Base-by-base conservation (phyloP, 441 rosid genomes). In the Dalechampia spathulata region DNA sequence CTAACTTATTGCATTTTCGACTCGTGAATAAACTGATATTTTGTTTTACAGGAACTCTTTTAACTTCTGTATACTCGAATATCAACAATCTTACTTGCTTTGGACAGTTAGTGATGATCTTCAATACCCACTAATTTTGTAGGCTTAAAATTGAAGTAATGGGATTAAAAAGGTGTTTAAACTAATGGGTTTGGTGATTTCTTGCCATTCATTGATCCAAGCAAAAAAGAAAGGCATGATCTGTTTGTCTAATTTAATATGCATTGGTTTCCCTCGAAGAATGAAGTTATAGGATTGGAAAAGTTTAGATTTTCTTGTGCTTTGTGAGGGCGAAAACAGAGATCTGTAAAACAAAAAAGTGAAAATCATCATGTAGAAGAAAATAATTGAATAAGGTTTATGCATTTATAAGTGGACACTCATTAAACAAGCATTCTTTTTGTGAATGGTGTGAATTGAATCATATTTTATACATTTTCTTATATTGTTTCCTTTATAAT, bases 281-380 rank as follows among this genome's bases (percentile, higher is more conserved):
- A 47, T 57, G 13, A 51, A 20, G 52, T 28, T 43, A 22, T 38
- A n/a, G 38, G 57, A 55, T 58, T 46, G 55, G 44, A 75, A 71
- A 76, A 65, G 61, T 55, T 49, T 57, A 67, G 70, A 56, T 68
- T 61, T 63, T 49, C 78, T 70, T 68, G 83, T 78, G 83, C 70
- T 72, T 72, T 63, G 76, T 67, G 76, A 66, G 36, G 60, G 55
- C 48, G 67, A 30, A 38, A 41, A 57, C 39, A 51, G 60, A 54
- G 60, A 46, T 7, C 27, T 17, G 51, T 12, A 30, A 30, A 30
- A n/a, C n/a, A n/a, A 34, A 53, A 50, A 54, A 15, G 51, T 41
- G 42, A 25, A 16, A 59, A 42, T n/a, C 20, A 37, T 25, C 45
- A 49, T 36, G 39, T 15, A 12, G 4, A 45, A 62, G 7, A 23